Evolutionary conservation across 2,329 filamentous ascomycete genomes (phyloP).

Genomic region (Aureobasidium lini): DNA sequence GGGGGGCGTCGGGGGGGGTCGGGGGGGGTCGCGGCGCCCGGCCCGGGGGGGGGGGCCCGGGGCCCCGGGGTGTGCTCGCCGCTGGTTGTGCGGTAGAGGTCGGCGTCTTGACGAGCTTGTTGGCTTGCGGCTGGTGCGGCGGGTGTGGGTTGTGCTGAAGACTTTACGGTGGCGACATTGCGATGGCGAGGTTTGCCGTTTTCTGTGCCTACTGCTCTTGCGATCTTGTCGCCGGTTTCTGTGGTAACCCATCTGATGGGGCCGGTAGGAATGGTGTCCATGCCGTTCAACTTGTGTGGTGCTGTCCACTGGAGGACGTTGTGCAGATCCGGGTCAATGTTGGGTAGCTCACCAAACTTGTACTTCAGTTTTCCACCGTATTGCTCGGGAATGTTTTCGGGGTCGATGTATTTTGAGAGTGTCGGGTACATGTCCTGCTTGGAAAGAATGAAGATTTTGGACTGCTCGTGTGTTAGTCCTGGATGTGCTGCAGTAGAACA

Average conservation of each 20-base stretch:
- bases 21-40: too few relatives aligned
- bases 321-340: constrained; percentile 54
- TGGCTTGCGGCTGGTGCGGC: neutral
- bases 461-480: constrained; percentile 28
- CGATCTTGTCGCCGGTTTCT: constrained; percentile 36
- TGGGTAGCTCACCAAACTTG: constrained; percentile 66
- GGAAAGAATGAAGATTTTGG: constrained; percentile 88
- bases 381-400: constrained; percentile 74
- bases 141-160: neutral
- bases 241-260: constrained; percentile 38
- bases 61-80: constrained; percentile 18
- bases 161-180: constrained; percentile 33
- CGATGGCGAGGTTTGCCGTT: constrained; percentile 33
- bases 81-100: constrained; percentile 17
- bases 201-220: constrained; percentile 38
- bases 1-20: too few relatives aligned
- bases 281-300: constrained; percentile 21
- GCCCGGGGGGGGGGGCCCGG: too few relatives aligned
- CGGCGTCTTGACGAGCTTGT: neutral
- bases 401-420: constrained; percentile 73
- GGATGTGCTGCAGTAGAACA: too few relatives aligned
- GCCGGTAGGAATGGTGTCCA: constrained; percentile 39
- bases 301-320: constrained; percentile 35
- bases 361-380: constrained; percentile 86
- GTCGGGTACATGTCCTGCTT: constrained; percentile 66